phyloP scores from a whole-genome alignment of 108 stramenopile genomes.

The Fragilariopsis cylindrus region DNA sequence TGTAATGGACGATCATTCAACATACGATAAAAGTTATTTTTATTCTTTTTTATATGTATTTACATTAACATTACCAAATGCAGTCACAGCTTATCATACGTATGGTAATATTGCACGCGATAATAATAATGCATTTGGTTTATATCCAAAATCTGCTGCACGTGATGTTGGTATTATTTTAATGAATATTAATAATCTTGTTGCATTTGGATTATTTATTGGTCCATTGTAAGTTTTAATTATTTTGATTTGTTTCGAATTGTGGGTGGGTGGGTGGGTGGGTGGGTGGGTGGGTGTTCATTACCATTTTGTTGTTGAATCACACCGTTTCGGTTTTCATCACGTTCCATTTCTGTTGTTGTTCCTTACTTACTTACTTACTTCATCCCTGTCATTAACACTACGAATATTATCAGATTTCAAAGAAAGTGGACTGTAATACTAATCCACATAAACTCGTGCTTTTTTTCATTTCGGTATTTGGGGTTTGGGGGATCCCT shows the following conservation, averaged over 20 bases:
- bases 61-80: slow-evolving; percentile 28
- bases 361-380: no score
- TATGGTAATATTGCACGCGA: slow-evolving; percentile 13
- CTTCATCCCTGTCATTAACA: no score
- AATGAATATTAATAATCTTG: slow-evolving; percentile 18
- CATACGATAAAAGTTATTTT: slow-evolving; percentile 26
- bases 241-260: no score
- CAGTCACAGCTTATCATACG: slow-evolving; percentile 20
- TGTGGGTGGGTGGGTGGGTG: no score
- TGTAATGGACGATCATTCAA: slow-evolving; percentile 31
- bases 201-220: slow-evolving; percentile 30
- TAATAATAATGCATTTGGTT: slow-evolving; percentile 20
- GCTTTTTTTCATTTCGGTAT: no score
- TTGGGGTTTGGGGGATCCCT: no score
- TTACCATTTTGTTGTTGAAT: no score
- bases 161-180: slow-evolving; percentile 26
- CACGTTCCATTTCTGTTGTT: no score
- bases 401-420: background rate
- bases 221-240: slow-evolving; percentile 12
- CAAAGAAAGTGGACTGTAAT: slow-evolving; percentile 1
- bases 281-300: no score
- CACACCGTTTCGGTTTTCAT: no score
- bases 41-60: slow-evolving; percentile 24
- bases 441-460: no score
- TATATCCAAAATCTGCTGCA: slow-evolving; percentile 8